These are phyloP conservation scores for Serendipita vermifera DNA, from an alignment of 768 basidiomycete species.

Conservation along the genomic window DNA sequence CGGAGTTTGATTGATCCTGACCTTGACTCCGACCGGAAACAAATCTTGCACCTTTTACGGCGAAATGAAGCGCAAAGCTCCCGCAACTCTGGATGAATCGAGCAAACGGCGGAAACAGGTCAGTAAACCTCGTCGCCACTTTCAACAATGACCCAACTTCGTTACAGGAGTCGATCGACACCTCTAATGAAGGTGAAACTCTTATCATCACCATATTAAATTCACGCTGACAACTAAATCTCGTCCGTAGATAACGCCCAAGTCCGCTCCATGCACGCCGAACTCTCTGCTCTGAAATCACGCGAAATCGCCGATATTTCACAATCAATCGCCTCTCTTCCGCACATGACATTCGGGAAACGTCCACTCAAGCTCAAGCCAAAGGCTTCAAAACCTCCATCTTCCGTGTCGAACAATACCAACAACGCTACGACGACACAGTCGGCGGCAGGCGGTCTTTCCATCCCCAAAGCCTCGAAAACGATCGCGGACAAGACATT, in stretches of 20 bases:
- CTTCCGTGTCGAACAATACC: background rate
- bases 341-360: constrained; percentile 1
- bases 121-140: background rate
- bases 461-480: too few relatives aligned
- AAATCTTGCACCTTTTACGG: too few relatives aligned
- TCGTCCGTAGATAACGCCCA: background rate
- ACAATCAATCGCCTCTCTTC: background rate
- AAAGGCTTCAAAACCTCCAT: background rate
- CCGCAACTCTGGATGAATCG: background rate
- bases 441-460: background rate
- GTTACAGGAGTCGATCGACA: background rate
- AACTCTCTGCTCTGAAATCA: background rate
- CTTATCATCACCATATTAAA: background rate
- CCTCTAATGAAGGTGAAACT: background rate
- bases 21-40: too few relatives aligned
- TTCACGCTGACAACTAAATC: background rate
- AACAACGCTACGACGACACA: background rate
- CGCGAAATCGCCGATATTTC: constrained; percentile 4
- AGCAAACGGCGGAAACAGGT: constrained; percentile 5
- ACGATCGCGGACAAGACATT: background rate
- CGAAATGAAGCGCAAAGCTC: constrained; percentile 4
- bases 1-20: too few relatives aligned
- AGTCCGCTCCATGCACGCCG: background rate
- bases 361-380: background rate
- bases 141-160: background rate